Conservation (phyloP, 257 asterid genomes). For the Solanum bulbocastanum region DNA sequence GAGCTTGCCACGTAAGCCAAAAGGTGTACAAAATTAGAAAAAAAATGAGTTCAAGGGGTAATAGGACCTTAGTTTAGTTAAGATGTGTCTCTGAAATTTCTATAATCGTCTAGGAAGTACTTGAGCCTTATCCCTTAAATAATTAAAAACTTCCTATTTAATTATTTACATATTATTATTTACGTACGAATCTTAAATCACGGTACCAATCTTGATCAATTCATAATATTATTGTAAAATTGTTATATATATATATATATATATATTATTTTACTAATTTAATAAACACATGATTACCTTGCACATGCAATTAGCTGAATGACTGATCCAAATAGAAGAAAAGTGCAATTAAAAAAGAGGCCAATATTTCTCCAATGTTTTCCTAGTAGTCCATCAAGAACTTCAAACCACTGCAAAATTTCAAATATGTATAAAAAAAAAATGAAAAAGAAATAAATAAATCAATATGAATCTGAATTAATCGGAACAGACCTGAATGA, state of each 20-base stretch:
- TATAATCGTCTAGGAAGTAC: too few species aligned
- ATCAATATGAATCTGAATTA: not conserved
- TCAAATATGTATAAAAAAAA: not conserved
- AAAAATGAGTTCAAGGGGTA: too few species aligned
- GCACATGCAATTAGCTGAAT: conserved; percentile 97
- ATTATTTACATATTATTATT: not conserved
- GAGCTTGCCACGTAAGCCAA: too few species aligned
- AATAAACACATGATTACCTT: conserved; percentile 31
- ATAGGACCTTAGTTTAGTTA: too few species aligned
- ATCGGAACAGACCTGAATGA: conserved; percentile 47
- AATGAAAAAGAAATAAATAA: not conserved
- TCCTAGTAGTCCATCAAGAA: conserved; percentile 84
- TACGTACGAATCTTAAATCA: not conserved
- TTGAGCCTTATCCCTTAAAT: not conserved
- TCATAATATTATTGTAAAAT: not conserved
- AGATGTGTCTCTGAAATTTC: not conserved
- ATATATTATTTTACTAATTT: not conserved
- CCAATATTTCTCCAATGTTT: conserved; percentile 89
- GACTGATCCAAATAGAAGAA: conserved; percentile 89
- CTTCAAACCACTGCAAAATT: conserved; percentile 77
- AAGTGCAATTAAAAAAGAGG: conserved; percentile 83
- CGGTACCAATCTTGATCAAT: not conserved
- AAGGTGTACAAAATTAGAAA: too few species aligned
- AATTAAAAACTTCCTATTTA: not conserved
- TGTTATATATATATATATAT: too few species aligned